Conservation (phyloP, 148 eudicot species). For the Dysphania ambrosioides region DNA sequence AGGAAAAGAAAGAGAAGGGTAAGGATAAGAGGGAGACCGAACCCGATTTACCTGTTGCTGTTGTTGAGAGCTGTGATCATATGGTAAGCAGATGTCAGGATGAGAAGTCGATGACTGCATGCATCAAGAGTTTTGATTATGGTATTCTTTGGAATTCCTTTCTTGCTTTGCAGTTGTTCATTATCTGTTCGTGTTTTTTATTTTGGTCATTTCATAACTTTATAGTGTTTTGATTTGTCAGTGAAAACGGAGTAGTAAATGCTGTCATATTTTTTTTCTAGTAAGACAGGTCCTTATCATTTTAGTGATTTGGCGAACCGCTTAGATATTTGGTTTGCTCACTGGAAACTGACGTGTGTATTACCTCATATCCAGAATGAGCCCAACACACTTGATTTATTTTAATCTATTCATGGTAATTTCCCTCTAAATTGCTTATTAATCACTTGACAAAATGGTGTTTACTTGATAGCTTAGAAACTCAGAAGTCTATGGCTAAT, state of each 20-base stretch:
- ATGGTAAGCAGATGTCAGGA: conserved; percentile 33
- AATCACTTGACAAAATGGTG: not conserved
- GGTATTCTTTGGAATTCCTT: conserved; percentile 34
- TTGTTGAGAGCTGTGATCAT: conserved; percentile 43
- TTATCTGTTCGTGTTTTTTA: not conserved
- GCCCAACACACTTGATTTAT: not conserved
- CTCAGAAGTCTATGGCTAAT: too few relatives aligned
- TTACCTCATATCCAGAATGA: not conserved
- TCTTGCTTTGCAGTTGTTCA: not conserved
- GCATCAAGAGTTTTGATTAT: conserved; percentile 37
- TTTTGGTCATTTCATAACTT: too few relatives aligned
- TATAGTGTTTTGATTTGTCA: too few relatives aligned
- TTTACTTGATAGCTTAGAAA: too few relatives aligned
- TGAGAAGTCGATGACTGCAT: conserved; percentile 42
- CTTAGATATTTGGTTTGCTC: too few relatives aligned
- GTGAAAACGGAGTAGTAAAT: too few relatives aligned
- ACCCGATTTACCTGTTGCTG: conserved; percentile 4
- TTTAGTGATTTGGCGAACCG: too few relatives aligned
- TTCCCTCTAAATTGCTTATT: not conserved
- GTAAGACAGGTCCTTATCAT: too few relatives aligned
- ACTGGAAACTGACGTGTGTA: too few relatives aligned
- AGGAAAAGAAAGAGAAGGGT: not conserved
- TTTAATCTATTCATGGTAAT: not conserved
- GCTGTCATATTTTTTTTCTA: too few relatives aligned
- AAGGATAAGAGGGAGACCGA: conserved; percentile 22